phyloP scores from a whole-genome alignment of 31 red algal species.

The Asparagopsis taxiformis region DNA sequence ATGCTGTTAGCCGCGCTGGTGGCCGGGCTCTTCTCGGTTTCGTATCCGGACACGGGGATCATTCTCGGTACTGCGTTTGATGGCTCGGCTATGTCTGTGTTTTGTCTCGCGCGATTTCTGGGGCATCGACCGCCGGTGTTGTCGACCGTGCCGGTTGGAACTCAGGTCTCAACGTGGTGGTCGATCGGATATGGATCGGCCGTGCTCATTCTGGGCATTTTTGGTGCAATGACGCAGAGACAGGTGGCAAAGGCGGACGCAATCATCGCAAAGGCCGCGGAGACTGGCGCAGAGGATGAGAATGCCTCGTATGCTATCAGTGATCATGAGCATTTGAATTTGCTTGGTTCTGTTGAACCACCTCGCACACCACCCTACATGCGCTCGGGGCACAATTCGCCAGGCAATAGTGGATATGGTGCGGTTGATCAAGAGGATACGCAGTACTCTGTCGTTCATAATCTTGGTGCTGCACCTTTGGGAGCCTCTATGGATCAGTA shows the following conservation, averaged over 20 bases:
- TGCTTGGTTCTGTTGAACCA: constrained; percentile 28
- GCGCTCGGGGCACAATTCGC: constrained; percentile 16
- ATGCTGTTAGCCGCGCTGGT: constrained; percentile 36
- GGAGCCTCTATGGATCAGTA: constrained; percentile 8
- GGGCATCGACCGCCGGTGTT: constrained; percentile 44
- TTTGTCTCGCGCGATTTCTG: constrained; percentile 46
- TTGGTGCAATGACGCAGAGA: constrained; percentile 45
- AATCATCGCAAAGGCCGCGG: constrained; percentile 9
- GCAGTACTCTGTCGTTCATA: constrained; percentile 42
- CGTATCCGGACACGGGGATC: constrained; percentile 40
- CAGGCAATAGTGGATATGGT: constrained; percentile 23
- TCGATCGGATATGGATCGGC: constrained; percentile 33
- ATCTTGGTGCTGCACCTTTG: constrained; percentile 43
- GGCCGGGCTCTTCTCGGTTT: constrained; percentile 44
- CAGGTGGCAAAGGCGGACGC: constrained; percentile 47
- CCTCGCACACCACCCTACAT: constrained; percentile 41
- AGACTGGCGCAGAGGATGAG: background rate
- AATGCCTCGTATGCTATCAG: background rate
- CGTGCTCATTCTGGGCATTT: constrained; percentile 34
- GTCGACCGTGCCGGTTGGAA: background rate
- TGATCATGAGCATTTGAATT: constrained; percentile 12
- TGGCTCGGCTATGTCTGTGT: constrained; percentile 60
- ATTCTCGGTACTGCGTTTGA: constrained; percentile 65
- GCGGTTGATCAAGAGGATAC: constrained; percentile 20
- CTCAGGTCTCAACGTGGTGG: constrained; percentile 19